phyloP scores from a whole-genome alignment of 331 rosid genomes.

The Quercus phellos region DNA sequence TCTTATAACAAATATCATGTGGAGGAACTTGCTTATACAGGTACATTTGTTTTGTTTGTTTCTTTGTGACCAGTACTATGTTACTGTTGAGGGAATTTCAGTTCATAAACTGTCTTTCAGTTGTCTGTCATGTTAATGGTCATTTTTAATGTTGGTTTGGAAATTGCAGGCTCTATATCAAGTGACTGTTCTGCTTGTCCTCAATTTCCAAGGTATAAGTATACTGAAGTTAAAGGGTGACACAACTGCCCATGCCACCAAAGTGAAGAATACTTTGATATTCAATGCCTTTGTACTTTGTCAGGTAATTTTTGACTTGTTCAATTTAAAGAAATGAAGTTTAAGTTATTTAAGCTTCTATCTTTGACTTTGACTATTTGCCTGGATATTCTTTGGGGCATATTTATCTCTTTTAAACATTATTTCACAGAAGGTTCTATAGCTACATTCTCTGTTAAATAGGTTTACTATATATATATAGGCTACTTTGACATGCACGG shows the following conservation, averaged over 20 bases:
- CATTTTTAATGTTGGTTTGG: slow-evolving; percentile 4
- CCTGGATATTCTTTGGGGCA: background rate
- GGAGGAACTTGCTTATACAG: slow-evolving; percentile 93
- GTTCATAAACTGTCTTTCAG: background rate
- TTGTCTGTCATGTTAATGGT: background rate
- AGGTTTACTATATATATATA: background rate
- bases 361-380: background rate
- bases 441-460: background rate
- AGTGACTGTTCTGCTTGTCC: slow-evolving; percentile 65
- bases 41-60: slow-evolving; percentile 34
- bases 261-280: slow-evolving; percentile 77
- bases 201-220: slow-evolving; percentile 59
- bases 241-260: slow-evolving; percentile 26
- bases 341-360: slow-evolving; percentile 5
- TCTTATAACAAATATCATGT: slow-evolving; percentile 76
- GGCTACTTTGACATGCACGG: background rate
- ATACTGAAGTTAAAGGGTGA: slow-evolving; percentile 43
- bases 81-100: background rate
- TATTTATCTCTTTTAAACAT: background rate
- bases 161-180: slow-evolving; percentile 76
- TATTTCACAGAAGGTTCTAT: background rate
- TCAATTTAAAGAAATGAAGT: background rate
- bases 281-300: slow-evolving; percentile 92
- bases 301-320: slow-evolving; percentile 55
- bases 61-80: background rate